Conservation (phyloP, 139 green algal species). For the Closterium sp. region DNA sequence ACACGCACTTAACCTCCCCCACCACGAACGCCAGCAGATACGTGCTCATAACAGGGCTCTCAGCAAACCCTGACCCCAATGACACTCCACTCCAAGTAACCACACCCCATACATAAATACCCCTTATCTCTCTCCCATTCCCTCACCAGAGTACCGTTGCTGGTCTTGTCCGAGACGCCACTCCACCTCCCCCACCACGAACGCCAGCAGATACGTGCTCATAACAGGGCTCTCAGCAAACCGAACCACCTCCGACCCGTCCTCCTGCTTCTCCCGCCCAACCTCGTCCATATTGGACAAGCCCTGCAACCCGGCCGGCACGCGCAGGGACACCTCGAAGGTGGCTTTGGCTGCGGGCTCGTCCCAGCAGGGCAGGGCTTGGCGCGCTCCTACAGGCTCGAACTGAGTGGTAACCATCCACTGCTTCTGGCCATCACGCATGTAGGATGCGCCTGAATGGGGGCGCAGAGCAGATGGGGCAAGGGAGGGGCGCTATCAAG, state of each 20-base stretch:
- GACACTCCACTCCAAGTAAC: no score
- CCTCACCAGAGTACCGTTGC: slow-evolving; percentile 16
- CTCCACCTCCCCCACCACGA: slow-evolving; percentile 69
- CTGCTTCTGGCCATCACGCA: slow-evolving; percentile 8
- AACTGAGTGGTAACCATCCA: slow-evolving; percentile 52
- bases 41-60: slow-evolving; percentile 75
- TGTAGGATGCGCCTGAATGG: background rate
- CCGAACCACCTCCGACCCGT: slow-evolving; percentile 13
- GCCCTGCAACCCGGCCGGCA: slow-evolving; percentile 53
- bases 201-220: slow-evolving; percentile 81
- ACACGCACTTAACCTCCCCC: slow-evolving; percentile 60
- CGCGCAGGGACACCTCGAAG: slow-evolving; percentile 45
- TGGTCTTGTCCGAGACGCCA: slow-evolving; percentile 27
- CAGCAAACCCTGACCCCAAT: slow-evolving; percentile 46
- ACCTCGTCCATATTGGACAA: slow-evolving; percentile 77
- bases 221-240: slow-evolving; percentile 68
- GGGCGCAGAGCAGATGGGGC: background rate
- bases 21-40: slow-evolving; percentile 83
- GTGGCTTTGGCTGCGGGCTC: slow-evolving; percentile 81
- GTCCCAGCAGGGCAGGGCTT: slow-evolving; percentile 89
- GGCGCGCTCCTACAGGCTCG: slow-evolving; percentile 44
- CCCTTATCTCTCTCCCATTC: background rate
- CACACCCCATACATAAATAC: background rate
- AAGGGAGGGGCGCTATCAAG: slow-evolving; percentile 71
- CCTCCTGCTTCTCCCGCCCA: background rate